Conservation (phyloP, 306 rosid genomes). For the Dalbergia cochinchinensis region DNA sequence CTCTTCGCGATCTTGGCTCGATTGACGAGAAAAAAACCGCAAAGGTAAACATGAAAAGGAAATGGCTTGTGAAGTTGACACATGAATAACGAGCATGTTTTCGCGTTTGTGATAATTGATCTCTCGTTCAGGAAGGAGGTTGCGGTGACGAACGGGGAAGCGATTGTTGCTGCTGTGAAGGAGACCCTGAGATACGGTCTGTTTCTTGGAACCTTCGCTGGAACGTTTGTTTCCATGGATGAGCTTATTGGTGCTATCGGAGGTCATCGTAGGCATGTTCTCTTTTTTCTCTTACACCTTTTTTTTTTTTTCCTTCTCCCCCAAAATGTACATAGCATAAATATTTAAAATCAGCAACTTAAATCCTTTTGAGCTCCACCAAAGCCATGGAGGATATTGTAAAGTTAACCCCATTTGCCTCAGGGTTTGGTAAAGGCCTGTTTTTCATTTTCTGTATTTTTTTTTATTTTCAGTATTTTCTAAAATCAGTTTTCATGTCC, state of each 20-base stretch:
- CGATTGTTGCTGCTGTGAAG: constrained; percentile 71
- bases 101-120: neutral
- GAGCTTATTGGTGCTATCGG: constrained; percentile 76
- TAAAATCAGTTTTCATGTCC: no score
- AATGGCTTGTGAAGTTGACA: neutral
- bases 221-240: constrained; percentile 87
- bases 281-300: constrained; percentile 33
- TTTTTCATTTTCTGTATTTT: no score
- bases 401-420: neutral
- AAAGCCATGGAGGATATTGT: neutral
- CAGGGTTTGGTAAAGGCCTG: no score
- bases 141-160: constrained; percentile 70
- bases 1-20: constrained; percentile 86
- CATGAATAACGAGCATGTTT: neutral
- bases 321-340: neutral
- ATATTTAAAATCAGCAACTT: neutral
- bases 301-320: neutral
- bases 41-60: constrained; percentile 45
- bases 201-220: constrained; percentile 92
- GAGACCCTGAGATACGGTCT: constrained; percentile 94
- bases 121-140: constrained; percentile 59
- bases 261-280: constrained; percentile 91
- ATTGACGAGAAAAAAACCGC: constrained; percentile 66
- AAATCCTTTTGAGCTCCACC: neutral
- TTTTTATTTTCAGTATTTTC: no score